phyloP scores from a whole-genome alignment of 495 filamentous ascomycete genomes.

The Acidomyces sp. region DNA sequence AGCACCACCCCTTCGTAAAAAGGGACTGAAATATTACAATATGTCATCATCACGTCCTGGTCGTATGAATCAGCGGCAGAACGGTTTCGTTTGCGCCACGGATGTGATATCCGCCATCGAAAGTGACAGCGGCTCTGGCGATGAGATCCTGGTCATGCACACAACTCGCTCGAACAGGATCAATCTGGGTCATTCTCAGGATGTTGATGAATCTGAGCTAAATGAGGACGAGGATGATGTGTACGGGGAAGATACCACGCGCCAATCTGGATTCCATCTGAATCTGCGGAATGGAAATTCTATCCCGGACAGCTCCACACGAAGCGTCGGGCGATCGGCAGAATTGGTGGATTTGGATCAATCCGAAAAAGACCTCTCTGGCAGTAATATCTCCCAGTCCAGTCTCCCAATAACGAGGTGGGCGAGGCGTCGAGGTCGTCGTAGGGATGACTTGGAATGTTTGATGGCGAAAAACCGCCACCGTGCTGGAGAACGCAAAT shows the following conservation, averaged over 20 bases:
- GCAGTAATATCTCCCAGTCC: no score
- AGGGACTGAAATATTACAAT: not conserved
- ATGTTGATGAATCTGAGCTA: slow-evolving; percentile 16
- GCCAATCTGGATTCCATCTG: not conserved
- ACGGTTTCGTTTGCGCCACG: slow-evolving; percentile 23
- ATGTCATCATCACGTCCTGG: slow-evolving; percentile 14
- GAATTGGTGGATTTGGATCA: no score
- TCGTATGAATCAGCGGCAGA: not conserved
- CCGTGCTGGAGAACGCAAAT: slow-evolving; percentile 21
- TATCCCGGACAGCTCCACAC: no score
- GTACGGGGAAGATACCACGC: not conserved
- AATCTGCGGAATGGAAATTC: slow-evolving; percentile 2
- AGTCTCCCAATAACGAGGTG: no score
- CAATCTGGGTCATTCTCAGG: slow-evolving; percentile 4
- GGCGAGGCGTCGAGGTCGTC: no score
- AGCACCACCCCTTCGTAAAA: not conserved
- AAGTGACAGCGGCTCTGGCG: slow-evolving; percentile 7
- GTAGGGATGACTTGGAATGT: no score
- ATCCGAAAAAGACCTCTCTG: no score
- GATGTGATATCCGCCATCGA: slow-evolving; percentile 22
- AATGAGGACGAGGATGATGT: slow-evolving; percentile 11
- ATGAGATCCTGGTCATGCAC: slow-evolving; percentile 7
- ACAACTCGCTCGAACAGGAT: slow-evolving; percentile 1
- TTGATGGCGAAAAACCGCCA: no score
- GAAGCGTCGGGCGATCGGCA: no score